Evolutionary conservation across 139 green algal genomes (phyloP).

Genomic region (Tetradesmus obliquus): DNA sequence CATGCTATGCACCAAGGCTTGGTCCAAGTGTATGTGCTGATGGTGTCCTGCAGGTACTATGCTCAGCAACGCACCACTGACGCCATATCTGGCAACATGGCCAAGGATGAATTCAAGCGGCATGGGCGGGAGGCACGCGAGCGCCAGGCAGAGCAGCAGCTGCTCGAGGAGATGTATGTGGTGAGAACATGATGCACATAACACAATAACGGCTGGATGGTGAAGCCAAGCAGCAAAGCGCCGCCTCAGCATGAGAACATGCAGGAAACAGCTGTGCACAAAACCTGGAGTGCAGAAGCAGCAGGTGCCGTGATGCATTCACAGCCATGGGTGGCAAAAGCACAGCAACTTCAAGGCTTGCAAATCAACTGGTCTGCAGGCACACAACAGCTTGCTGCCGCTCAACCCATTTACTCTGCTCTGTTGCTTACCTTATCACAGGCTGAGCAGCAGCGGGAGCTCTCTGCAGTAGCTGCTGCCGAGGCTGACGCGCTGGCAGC

Average conservation of each 20-base stretch:
- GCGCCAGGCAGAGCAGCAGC: constrained; percentile 54
- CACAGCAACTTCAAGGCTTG: not conserved
- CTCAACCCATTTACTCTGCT: not conserved
- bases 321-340: not conserved
- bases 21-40: not conserved
- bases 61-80: constrained; percentile 58
- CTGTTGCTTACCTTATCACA: not conserved
- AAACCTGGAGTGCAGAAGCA: not conserved
- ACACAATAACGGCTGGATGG: not conserved
- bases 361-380: not conserved
- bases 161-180: constrained; percentile 70
- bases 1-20: not conserved
- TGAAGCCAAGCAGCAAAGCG: not conserved
- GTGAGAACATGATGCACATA: constrained; percentile 32
- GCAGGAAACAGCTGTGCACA: not conserved
- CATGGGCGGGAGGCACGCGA: constrained; percentile 61
- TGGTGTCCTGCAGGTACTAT: constrained; percentile 63
- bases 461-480: constrained; percentile 9
- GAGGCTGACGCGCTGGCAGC: constrained; percentile 53
- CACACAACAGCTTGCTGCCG: not conserved
- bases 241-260: not conserved
- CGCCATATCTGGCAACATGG: constrained; percentile 39
- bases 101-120: constrained; percentile 67
- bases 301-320: not conserved
- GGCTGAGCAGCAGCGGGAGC: constrained; percentile 32